Evolutionary conservation across 2,329 filamentous ascomycete species (phyloP).

Genomic region (Beauveria asiatica): DNA sequence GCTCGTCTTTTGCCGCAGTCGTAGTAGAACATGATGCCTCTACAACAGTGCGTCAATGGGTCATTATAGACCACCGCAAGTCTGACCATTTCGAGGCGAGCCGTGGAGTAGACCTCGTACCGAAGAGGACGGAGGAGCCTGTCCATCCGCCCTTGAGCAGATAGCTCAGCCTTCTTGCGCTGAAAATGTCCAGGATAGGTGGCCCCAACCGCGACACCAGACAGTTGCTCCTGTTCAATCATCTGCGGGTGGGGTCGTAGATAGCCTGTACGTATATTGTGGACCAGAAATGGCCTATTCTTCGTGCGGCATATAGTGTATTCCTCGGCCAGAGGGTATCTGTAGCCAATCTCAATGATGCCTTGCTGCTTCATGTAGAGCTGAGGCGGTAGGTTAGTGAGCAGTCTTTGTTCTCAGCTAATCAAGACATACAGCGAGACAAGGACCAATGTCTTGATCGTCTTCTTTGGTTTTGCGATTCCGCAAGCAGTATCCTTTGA

Average conservation of each 20-base stretch:
- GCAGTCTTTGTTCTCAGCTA: not conserved
- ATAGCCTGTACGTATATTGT: not conserved
- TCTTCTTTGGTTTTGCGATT: not conserved
- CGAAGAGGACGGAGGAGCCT: not conserved
- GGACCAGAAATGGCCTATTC: not conserved
- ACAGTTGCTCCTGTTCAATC: not conserved
- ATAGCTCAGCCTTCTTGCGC: not conserved
- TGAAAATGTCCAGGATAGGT: not conserved
- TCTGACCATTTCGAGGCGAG: not conserved
- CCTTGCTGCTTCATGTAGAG: conserved; percentile 3
- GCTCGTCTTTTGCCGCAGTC: not conserved
- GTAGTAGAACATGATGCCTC: conserved; percentile 5
- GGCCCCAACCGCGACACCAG: not conserved
- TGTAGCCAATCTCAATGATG: conserved; percentile 1
- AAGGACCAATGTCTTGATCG: not conserved
- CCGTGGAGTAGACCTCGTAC: not conserved
- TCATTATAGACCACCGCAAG: not conserved
- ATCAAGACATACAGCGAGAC: not conserved
- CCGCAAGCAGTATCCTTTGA: not conserved
- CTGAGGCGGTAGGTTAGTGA: not conserved
- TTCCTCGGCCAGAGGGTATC: not conserved
- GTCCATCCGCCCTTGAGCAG: not conserved
- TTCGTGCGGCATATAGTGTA: conserved; percentile 2
- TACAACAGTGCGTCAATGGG: not conserved
- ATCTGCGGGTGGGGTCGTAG: not conserved